Evolutionary conservation across 176 grass and related monocot genomes (phyloP).

Genomic region (Olyra latifolia): DNA sequence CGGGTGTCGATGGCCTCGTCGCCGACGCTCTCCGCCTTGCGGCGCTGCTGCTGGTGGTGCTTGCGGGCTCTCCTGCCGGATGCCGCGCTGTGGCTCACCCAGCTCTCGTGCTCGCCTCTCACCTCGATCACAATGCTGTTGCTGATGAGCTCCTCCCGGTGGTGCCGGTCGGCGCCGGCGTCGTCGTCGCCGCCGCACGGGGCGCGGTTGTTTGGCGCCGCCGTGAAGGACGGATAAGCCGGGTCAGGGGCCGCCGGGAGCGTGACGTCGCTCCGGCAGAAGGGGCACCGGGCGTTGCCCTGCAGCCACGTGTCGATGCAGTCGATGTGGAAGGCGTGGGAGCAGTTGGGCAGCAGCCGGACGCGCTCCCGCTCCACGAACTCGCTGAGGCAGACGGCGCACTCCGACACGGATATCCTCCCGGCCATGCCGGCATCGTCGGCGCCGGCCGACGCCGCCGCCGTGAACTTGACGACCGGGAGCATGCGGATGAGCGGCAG

Average conservation of each 20-base stretch:
- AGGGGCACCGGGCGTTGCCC: constrained; percentile 72
- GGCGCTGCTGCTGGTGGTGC: not conserved
- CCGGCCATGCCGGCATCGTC: not conserved
- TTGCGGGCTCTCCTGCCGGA: not conserved
- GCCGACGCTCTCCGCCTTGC: constrained; percentile 51
- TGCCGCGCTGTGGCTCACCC: not conserved
- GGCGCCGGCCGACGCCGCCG: not conserved
- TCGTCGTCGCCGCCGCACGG: not conserved
- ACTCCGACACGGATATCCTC: constrained; percentile 60
- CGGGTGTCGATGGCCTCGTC: constrained; percentile 79
- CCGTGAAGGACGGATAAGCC: not conserved
- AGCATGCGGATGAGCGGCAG: constrained; percentile 67
- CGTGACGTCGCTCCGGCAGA: constrained; percentile 71
- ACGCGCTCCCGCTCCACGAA: constrained; percentile 78
- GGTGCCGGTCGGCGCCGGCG: not conserved
- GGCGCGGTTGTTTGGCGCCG: not conserved
- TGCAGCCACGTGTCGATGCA: constrained; percentile 97
- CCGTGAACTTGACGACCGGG: constrained; percentile 58
- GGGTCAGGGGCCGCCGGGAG: not conserved
- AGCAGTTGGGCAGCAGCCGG: constrained; percentile 74
- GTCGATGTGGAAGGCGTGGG: constrained; percentile 92
- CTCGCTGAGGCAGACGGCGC: constrained; percentile 84
- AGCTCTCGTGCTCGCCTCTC: constrained; percentile 43
- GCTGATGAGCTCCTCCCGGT: not conserved
- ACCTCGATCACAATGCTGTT: constrained; percentile 56